phyloP scores from a whole-genome alignment of 495 filamentous ascomycete genomes.

The Durotheca rogersii region DNA sequence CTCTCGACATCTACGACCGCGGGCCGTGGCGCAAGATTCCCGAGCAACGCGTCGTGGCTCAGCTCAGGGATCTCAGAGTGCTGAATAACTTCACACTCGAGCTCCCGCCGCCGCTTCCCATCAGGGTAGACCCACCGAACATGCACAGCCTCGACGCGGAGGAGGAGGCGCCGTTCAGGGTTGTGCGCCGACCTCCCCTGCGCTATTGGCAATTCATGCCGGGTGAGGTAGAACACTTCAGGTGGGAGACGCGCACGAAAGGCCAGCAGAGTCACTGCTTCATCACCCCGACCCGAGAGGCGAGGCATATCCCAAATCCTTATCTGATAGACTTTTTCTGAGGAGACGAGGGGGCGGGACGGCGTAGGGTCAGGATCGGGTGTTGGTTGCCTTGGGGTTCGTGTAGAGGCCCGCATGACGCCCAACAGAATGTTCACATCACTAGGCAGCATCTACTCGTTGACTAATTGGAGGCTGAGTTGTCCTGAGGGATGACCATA shows the following conservation, averaged over 20 bases:
- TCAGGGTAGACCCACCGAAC: constrained; percentile 21
- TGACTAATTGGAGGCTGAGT: constrained; percentile 4
- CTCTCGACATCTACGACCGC: constrained; percentile 36
- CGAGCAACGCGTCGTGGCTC: constrained; percentile 14
- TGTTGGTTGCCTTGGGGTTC: constrained; percentile 7
- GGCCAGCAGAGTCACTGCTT: constrained; percentile 26
- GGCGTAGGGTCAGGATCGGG: not conserved
- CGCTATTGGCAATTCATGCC: constrained; percentile 36
- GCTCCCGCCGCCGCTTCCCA: constrained; percentile 27
- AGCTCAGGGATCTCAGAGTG: constrained; percentile 20
- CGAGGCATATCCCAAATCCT: constrained; percentile 26
- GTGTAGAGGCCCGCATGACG: not conserved
- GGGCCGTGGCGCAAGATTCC: constrained; percentile 37
- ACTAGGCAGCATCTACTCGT: constrained; percentile 6
- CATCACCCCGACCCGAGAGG: constrained; percentile 18
- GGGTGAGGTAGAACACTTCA: constrained; percentile 34
- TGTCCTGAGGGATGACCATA: constrained; percentile 1
- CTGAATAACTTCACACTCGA: constrained; percentile 29
- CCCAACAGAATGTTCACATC: constrained; percentile 6
- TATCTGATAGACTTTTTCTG: constrained; percentile 30
- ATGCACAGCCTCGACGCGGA: constrained; percentile 18
- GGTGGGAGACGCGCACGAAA: constrained; percentile 29
- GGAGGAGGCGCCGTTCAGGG: constrained; percentile 17
- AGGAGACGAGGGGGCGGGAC: not conserved
- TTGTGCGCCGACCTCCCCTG: constrained; percentile 27